phyloP scores from a whole-genome alignment of 139 green algal species.

The Pedinophyceae sp. region DNA sequence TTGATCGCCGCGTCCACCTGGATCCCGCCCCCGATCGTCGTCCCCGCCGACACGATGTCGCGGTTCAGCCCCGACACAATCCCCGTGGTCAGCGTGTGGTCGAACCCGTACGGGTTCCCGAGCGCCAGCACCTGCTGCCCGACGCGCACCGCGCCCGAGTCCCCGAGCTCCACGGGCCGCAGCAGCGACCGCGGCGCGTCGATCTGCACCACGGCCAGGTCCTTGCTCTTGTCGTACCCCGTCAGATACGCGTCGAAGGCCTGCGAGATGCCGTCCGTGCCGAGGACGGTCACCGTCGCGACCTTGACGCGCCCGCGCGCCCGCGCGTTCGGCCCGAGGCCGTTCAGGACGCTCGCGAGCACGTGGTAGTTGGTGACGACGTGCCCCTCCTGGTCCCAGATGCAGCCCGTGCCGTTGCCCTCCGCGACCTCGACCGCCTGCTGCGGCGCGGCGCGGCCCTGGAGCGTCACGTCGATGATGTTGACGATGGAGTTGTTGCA shows the following conservation, averaged over 20 bases:
- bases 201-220: conserved; percentile 51
- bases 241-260: conserved; percentile 41
- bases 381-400: conserved; percentile 7
- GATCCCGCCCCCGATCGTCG: conserved; percentile 52
- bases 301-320: too few relatives aligned
- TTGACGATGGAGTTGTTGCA: too few relatives aligned
- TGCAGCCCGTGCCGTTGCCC: background rate
- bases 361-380: conserved; percentile 11
- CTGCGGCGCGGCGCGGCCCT: background rate
- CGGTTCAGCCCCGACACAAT: too few relatives aligned
- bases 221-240: conserved; percentile 36
- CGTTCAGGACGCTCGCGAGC: background rate
- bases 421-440: background rate
- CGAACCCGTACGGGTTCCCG: conserved; percentile 47
- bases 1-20: too few relatives aligned
- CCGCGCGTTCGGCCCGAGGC: background rate
- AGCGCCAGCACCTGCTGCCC: conserved; percentile 55
- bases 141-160: conserved; percentile 27
- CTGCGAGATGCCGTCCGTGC: conserved; percentile 30
- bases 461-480: background rate
- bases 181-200: conserved; percentile 19
- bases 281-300: too few relatives aligned
- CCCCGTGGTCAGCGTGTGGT: conserved; percentile 39
- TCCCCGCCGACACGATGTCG: conserved; percentile 17
- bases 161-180: conserved; percentile 26